Base-by-base conservation (phyloP, 2,329 filamentous ascomycete species). In the Alternaria rosae region DNA sequence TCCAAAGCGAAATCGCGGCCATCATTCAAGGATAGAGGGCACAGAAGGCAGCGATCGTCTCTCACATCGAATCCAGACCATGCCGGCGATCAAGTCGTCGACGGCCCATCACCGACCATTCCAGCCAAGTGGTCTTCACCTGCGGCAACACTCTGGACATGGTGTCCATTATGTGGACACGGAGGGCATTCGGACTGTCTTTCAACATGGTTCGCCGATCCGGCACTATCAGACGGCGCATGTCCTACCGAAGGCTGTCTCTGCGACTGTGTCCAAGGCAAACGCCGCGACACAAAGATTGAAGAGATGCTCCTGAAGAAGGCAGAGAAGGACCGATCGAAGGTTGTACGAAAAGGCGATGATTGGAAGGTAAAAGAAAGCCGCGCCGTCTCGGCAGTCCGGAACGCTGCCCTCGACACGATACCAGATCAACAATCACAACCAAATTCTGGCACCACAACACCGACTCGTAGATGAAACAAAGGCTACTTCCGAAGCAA, bases 141-240 rank as follows among this genome's bases (percentile, higher is more conserved):
- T 59, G 65, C 70, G 50, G 68, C 77, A 43, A 73, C 70, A 7
- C 79, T 87, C 20, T 88, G 84, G 83, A 82, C 84, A 6, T 85
- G 83, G 79, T 90, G 88, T 73, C 81, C 87, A 68, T 79, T 84
- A 12, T 90, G 88, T 73, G 86, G 86, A 5, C 88, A 90, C 68
- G 83, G 85, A 41, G 87, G 85, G 3, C 88, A 90, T 70, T 78
- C 83, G 6, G 82, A 83, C 52, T 90, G 88, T 71, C 80, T 89
- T 28, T 81, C 80, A 8, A 81, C 82, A 13, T 89, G 87, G 87
- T 84, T 88, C 57, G 77, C 78, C 17, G 82, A 85, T 54, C 66
- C 81, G 20, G 74, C 48, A 13, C 66, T 81, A 30, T 79, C 82
- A 38, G 83, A 85, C 64, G 87, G 86, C 15, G 83, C 82, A 28